Evolutionary conservation across 2,329 filamentous ascomycete species (phyloP).

Genomic region (Monosporascus sp.): DNA sequence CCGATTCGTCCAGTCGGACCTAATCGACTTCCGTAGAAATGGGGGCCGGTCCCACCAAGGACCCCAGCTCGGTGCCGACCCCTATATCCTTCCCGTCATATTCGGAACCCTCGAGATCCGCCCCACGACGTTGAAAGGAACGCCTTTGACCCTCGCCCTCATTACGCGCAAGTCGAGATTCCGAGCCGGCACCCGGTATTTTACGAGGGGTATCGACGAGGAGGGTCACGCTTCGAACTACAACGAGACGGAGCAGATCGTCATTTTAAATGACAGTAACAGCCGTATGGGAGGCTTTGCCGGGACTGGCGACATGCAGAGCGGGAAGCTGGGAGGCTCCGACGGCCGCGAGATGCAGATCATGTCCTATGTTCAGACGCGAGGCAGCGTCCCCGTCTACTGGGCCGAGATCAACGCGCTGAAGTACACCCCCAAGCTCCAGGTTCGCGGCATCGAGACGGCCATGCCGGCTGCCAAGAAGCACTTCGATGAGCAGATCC

Average conservation of each 20-base stretch:
- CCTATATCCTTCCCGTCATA: slow-evolving; percentile 91
- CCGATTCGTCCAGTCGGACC: slow-evolving; percentile 80
- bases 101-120: slow-evolving; percentile 94
- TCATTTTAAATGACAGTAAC: slow-evolving; percentile 78
- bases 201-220: slow-evolving; percentile 90
- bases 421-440: slow-evolving; percentile 83
- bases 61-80: slow-evolving; percentile 72
- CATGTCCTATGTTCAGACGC: slow-evolving; percentile 90
- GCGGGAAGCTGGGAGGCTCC: slow-evolving; percentile 56
- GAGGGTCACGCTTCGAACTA: slow-evolving; percentile 96
- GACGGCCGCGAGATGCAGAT: slow-evolving; percentile 76
- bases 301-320: slow-evolving; percentile 69
- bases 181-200: slow-evolving; percentile 87
- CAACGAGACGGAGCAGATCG: slow-evolving; percentile 94
- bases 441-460: slow-evolving; percentile 78
- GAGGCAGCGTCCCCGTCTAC: slow-evolving; percentile 91
- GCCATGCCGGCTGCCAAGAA: slow-evolving; percentile 72
- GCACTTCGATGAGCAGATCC: slow-evolving; percentile 92
- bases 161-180: slow-evolving; percentile 86
- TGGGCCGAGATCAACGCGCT: slow-evolving; percentile 96
- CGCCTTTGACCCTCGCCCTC: slow-evolving; percentile 75
- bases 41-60: slow-evolving; percentile 59
- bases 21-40: slow-evolving; percentile 77
- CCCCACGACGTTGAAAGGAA: slow-evolving; percentile 78
- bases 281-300: slow-evolving; percentile 75